A percentile compares a stretch with the other conserved stretches of the same genome.
These are phyloP conservation scores for Fusarium papillatum DNA, from an alignment of 2,329 filamentous ascomycete genomes.

Conservation along the genomic window DNA sequence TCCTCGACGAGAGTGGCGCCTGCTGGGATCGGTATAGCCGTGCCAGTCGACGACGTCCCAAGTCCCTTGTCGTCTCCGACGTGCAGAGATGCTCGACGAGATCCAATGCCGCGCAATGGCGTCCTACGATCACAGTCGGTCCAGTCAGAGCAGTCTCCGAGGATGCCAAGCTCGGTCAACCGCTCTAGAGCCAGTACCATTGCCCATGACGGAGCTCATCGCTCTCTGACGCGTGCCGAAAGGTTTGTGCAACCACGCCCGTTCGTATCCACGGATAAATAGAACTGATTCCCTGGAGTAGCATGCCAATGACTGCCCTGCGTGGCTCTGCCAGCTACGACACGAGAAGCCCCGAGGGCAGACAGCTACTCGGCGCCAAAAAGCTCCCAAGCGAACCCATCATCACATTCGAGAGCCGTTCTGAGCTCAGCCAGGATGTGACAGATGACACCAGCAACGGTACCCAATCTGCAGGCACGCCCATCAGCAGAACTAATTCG, in stretches of 20 bases:
- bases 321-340: conserved; percentile 34
- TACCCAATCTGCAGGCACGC: conserved; percentile 31
- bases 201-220: conserved; percentile 24
- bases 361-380: conserved; percentile 27
- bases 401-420: conserved; percentile 24
- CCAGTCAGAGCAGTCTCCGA: conserved; percentile 36
- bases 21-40: conserved; percentile 36
- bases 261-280: conserved; percentile 18
- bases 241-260: conserved; percentile 36
- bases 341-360: conserved; percentile 34
- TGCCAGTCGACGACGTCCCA: conserved; percentile 25
- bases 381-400: conserved; percentile 28
- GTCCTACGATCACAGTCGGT: conserved; percentile 31
- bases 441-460: conserved; percentile 38
- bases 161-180: conserved; percentile 26
- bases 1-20: conserved; percentile 26
- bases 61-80: conserved; percentile 26
- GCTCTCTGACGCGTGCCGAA: conserved; percentile 36
- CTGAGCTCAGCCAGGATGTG: conserved; percentile 34
- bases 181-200: conserved; percentile 31
- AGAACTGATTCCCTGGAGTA: conserved; percentile 33
- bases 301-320: conserved; percentile 27
- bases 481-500: conserved; percentile 54
- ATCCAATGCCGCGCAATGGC: conserved; percentile 24
- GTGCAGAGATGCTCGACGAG: conserved; percentile 31